Percentiles rank a stretch among this genome's conserved stretches.
Evolutionary conservation across 1,284 basidiomycete genomes (phyloP).

Genomic region (Cutaneotrichosporon sp.): DNA sequence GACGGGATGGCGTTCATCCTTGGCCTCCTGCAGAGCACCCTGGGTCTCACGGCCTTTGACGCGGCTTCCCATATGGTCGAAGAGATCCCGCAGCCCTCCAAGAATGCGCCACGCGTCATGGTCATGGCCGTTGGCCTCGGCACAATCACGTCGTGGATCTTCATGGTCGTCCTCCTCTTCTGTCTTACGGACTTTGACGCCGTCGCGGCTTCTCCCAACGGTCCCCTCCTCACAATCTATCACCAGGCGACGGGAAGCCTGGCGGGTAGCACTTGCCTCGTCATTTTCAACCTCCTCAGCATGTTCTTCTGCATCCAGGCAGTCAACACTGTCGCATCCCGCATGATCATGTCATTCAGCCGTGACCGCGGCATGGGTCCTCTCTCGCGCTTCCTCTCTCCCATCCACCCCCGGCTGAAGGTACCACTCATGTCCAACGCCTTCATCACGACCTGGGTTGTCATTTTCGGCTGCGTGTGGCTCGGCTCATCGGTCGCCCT

Average conservation of each 20-base stretch:
- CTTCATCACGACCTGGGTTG: conserved; percentile 55
- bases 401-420: conserved; percentile 55
- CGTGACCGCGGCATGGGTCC: conserved; percentile 64
- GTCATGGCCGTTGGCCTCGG: conserved; percentile 39
- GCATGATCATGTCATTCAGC: conserved; percentile 68
- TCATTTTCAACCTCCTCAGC: conserved; percentile 51
- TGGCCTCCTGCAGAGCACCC: conserved; percentile 45
- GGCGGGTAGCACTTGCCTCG: conserved; percentile 50
- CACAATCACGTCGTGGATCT: conserved; percentile 37
- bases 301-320: conserved; percentile 50
- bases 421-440: conserved; percentile 61
- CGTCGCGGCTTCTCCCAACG: conserved; percentile 15
- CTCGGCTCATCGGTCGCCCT: conserved; percentile 48
- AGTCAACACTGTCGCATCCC: conserved; percentile 63
- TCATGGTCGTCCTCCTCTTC: conserved; percentile 45
- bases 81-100: conserved; percentile 42
- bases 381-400: conserved; percentile 58
- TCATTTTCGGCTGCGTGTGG: conserved; percentile 30
- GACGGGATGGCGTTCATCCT: conserved; percentile 46
- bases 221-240: conserved; percentile 24
- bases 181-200: conserved; percentile 17
- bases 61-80: conserved; percentile 48
- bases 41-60: conserved; percentile 29
- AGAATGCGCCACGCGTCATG: conserved; percentile 47
- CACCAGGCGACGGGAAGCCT: conserved; percentile 35